Evolutionary conservation across 306 rosid genomes (phyloP), one percentile per base, ranked within the genome.

Genomic region (Trifolium dubium): DNA sequence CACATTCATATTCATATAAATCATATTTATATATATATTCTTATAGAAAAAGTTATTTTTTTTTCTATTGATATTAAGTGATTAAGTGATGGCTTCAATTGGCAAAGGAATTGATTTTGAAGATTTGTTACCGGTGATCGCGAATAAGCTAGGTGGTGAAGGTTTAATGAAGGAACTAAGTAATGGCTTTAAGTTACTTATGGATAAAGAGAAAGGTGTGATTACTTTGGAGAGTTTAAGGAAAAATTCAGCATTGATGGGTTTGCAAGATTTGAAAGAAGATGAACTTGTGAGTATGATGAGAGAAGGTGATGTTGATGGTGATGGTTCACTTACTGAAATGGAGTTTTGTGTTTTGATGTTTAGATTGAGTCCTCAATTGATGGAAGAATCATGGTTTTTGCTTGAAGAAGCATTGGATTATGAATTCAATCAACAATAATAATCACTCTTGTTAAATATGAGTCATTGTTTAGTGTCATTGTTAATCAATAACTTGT

Each of bases 291-390:
- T 73, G 60, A 80, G 89, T 55, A 92, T 92, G 96, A 31, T 90
- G 72, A 68, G 44, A 54, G 91, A 88, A 70, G 98, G 96, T 1
- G 96, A 90, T 55, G 56, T 83, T 23, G 96, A 90, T 12, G 89
- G 94, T 5, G 98, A 92, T 47, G 96, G 98, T 0, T 85, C 85
- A 1, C 85, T 92, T 28, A 85, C 69, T 61, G 89, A 83, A 77
- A 88, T 88, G 94, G 96, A 92, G 75, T 92, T 90, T 51, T 92
- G 98, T 47, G 94, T 92, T 58, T 76, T 92, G 85, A 92, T 92
- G 98, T 92, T 92, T 73, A 88, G 96, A 82, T 69, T 92, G 43
- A 90, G 94, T 61, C 92, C 94, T 0, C 78, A 78, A 35, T 77
- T 92, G 73, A 92, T 92, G 94, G 75, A 92, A 0, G 83, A 79